Conservation (phyloP, 306 rosid genomes). For the Prunus mira region DNA sequence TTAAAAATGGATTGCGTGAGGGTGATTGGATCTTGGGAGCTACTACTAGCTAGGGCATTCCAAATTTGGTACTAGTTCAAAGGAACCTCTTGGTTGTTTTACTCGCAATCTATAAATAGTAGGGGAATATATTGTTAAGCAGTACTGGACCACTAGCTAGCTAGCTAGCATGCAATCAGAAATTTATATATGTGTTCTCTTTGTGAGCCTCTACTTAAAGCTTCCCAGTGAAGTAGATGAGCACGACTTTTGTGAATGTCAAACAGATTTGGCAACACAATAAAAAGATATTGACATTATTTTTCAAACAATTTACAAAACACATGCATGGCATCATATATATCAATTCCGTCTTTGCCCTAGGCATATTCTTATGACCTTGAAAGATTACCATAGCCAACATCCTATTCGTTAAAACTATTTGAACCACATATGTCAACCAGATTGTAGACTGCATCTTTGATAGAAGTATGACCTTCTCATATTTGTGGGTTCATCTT, state of each 20-base stretch:
- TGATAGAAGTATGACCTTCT: not conserved
- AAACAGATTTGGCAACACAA: not conserved
- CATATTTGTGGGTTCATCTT: not conserved
- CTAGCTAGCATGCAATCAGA: no score
- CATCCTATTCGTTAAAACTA: conserved; percentile 13
- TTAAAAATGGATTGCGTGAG: no score
- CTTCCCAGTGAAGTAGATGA: not conserved
- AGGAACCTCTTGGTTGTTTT: no score
- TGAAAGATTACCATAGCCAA: conserved; percentile 13
- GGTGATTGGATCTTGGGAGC: no score
- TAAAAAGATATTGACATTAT: conserved; percentile 14
- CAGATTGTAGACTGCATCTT: not conserved
- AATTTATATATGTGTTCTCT: no score
- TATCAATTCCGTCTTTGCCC: conserved; percentile 7
- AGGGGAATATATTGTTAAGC: no score
- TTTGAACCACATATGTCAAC: not conserved
- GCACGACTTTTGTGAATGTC: not conserved
- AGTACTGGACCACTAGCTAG: no score
- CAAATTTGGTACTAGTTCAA: no score
- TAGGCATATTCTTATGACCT: conserved; percentile 38
- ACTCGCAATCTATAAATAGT: no score
- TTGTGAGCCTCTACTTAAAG: no score
- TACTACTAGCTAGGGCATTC: no score
- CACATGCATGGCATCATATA: conserved; percentile 9
- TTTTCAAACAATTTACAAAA: conserved; percentile 66